A percentile compares a stretch with the other conserved stretches of the same genome.
phyloP scores from a whole-genome alignment of 2,329 filamentous ascomycete genomes.

The Moelleriella libera region DNA sequence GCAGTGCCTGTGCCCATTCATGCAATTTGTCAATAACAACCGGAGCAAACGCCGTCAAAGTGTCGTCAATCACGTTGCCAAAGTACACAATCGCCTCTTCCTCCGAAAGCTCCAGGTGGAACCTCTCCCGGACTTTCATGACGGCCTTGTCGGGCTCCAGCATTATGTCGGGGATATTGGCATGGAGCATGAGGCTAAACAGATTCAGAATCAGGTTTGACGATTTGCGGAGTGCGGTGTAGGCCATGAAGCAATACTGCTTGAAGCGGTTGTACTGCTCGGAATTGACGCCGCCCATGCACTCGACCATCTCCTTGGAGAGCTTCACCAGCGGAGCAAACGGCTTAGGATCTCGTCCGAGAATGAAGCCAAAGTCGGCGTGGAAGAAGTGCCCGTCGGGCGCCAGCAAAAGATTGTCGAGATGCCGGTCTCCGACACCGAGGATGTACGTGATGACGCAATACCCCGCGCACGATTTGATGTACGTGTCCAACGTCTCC shows the following conservation, averaged over 20 bases:
- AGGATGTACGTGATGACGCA: slow-evolving; percentile 98
- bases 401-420: slow-evolving; percentile 85
- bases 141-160: slow-evolving; percentile 89
- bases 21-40: slow-evolving; percentile 92
- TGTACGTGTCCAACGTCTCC: slow-evolving; percentile 87
- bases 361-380: slow-evolving; percentile 95
- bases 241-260: slow-evolving; percentile 91
- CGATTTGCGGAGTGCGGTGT: slow-evolving; percentile 78
- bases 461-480: slow-evolving; percentile 92
- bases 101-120: slow-evolving; percentile 81
- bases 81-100: slow-evolving; percentile 84
- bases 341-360: slow-evolving; percentile 91
- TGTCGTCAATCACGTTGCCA: slow-evolving; percentile 81
- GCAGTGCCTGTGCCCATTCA: slow-evolving; percentile 83
- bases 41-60: slow-evolving; percentile 75
- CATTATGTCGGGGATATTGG: slow-evolving; percentile 90
- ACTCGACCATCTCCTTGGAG: slow-evolving; percentile 95
- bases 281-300: slow-evolving; percentile 78
- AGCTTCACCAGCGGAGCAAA: slow-evolving; percentile 97
- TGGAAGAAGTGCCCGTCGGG: slow-evolving; percentile 95
- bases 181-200: slow-evolving; percentile 94
- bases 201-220: slow-evolving; percentile 86
- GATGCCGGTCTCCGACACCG: slow-evolving; percentile 86
- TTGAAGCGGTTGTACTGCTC: slow-evolving; percentile 82
- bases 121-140: slow-evolving; percentile 85